Conservation (phyloP, 2,329 filamentous ascomycete genomes). For the Fonsecaea nubica region DNA sequence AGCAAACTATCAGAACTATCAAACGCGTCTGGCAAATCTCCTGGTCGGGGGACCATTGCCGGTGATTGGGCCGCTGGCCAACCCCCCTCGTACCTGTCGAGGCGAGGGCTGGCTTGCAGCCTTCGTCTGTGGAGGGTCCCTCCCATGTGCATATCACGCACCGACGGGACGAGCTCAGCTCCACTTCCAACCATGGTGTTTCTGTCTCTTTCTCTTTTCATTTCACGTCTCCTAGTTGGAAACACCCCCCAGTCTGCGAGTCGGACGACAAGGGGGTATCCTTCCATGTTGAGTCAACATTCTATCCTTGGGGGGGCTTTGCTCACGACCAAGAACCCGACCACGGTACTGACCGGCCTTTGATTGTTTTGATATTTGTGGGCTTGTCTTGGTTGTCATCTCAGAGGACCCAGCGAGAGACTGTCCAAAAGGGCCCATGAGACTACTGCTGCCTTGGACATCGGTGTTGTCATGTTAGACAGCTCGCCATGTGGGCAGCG, state of each 20-base stretch:
- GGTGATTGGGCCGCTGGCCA: background rate
- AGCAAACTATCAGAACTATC: background rate
- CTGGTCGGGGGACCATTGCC: background rate
- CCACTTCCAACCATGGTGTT: background rate
- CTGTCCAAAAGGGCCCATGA: background rate
- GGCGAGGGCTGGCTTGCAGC: background rate
- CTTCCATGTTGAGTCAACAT: background rate
- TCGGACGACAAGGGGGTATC: background rate
- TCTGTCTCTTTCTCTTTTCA: background rate
- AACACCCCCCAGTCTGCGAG: background rate
- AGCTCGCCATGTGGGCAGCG: background rate
- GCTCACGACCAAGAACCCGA: background rate
- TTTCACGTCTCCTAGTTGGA: background rate
- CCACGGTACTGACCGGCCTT: background rate
- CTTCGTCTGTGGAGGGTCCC: background rate
- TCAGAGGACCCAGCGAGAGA: background rate
- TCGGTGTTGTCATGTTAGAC: background rate
- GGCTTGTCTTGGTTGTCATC: background rate
- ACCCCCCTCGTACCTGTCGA: background rate
- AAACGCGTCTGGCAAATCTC: background rate
- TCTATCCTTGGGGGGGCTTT: background rate
- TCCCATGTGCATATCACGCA: background rate
- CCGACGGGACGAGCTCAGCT: background rate
- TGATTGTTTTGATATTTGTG: background rate
- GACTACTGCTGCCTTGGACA: background rate